Evolutionary conservation across 345 rosid species (phyloP).

Genomic region (Eucalyptus camaldulensis): DNA sequence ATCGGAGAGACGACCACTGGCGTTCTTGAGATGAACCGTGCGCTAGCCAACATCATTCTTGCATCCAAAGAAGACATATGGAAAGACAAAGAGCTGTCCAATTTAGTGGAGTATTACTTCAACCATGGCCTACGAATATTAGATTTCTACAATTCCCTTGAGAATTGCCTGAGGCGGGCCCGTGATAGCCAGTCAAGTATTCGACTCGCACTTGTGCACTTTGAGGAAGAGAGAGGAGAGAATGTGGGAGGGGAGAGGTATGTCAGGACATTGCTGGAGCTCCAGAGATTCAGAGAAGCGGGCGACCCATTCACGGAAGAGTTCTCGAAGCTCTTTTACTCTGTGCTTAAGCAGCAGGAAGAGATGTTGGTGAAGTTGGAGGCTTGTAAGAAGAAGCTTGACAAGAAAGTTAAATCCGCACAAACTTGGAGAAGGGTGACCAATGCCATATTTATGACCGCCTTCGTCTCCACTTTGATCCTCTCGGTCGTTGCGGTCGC

Average conservation of each 20-base stretch:
- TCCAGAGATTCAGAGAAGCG: constrained; percentile 46
- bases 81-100: constrained; percentile 45
- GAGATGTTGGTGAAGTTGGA: constrained; percentile 33
- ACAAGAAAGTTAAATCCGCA: constrained; percentile 33
- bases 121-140: constrained; percentile 37
- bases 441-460: constrained; percentile 55
- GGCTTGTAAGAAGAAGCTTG: constrained; percentile 29
- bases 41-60: constrained; percentile 48
- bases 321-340: constrained; percentile 33
- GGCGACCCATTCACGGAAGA: constrained; percentile 65
- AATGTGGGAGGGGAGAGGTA: constrained; percentile 20
- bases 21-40: constrained; percentile 71
- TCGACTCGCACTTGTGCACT: constrained; percentile 47
- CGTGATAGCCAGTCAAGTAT: constrained; percentile 58
- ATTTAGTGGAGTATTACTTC: constrained; percentile 55
- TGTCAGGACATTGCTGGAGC: constrained; percentile 49
- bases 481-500: constrained; percentile 90
- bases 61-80: constrained; percentile 25
- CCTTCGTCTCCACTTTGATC: constrained; percentile 57
- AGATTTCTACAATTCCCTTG: constrained; percentile 30
- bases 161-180: constrained; percentile 51
- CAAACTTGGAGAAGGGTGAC: constrained; percentile 74
- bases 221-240: constrained; percentile 34
- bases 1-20: constrained; percentile 14
- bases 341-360: constrained; percentile 35